A percentile compares a stretch with the other conserved stretches of the same genome.
These are phyloP conservation scores for Fomitopsis schrenkii DNA, from an alignment of 1,284 basidiomycete genomes.

Conservation along the genomic window DNA sequence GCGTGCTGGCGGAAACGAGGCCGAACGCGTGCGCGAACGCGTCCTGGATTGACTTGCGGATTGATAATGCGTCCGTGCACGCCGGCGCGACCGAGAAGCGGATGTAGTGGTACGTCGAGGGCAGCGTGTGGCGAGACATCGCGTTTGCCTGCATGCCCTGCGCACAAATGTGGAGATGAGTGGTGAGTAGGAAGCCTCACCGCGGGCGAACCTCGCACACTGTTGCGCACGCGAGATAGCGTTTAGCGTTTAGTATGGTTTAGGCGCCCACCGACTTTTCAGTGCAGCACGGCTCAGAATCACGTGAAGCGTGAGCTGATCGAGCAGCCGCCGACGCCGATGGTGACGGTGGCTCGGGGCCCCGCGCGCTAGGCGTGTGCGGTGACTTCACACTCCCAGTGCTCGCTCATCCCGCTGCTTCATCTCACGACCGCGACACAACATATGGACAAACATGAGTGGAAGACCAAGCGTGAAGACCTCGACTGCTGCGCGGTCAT, in stretches of 20 bases:
- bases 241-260: background rate
- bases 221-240: background rate
- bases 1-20: constrained; percentile 32
- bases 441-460: constrained; percentile 12
- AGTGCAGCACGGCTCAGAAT: background rate
- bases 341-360: background rate
- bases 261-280: background rate
- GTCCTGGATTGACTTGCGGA: constrained; percentile 41
- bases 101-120: constrained; percentile 34
- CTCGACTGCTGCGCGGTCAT: constrained; percentile 29
- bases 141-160: background rate
- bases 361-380: background rate
- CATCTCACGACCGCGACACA: background rate
- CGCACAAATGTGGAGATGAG: background rate
- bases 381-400: background rate
- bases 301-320: background rate
- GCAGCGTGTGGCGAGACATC: constrained; percentile 6
- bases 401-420: background rate
- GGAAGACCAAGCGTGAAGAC: constrained; percentile 5
- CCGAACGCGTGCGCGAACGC: constrained; percentile 40
- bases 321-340: background rate
- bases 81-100: constrained; percentile 32
- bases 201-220: background rate
- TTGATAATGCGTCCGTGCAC: constrained; percentile 31
- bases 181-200: background rate